Evolutionary conservation across 495 filamentous ascomycete genomes (phyloP).

Genomic region (Pseudotulostoma volvatum): DNA sequence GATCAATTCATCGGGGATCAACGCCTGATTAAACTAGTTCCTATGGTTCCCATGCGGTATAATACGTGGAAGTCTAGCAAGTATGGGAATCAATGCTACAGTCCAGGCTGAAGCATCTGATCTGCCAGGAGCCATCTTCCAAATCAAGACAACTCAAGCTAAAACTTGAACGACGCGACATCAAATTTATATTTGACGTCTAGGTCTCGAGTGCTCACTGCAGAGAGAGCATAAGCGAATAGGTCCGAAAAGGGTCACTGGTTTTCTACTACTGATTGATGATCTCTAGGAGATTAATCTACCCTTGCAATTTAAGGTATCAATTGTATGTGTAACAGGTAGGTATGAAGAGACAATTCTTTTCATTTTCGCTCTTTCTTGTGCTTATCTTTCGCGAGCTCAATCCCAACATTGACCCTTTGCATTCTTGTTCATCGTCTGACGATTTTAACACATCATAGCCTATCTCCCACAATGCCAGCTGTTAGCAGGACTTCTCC

Average conservation of each 20-base stretch:
- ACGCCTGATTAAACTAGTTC: slow-evolving; percentile 38
- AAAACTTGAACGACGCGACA: slow-evolving; percentile 41
- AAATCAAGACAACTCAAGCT: slow-evolving; percentile 69
- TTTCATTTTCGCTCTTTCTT: too few species aligned
- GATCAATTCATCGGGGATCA: background rate
- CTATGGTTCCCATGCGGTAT: slow-evolving; percentile 91
- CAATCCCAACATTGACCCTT: too few species aligned
- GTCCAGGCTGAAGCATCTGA: slow-evolving; percentile 80
- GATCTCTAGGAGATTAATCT: too few species aligned
- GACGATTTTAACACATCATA: slow-evolving; percentile 21
- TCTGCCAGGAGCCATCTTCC: slow-evolving; percentile 79
- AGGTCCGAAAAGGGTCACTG: too few species aligned
- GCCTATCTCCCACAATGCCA: slow-evolving; percentile 29
- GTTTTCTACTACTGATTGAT: too few species aligned
- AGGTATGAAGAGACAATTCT: too few species aligned
- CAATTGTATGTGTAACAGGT: too few species aligned
- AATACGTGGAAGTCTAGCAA: slow-evolving; percentile 73
- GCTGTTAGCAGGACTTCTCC: slow-evolving; percentile 27
- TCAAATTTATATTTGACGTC: too few species aligned
- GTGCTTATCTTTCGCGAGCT: too few species aligned
- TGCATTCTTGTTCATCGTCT: slow-evolving; percentile 15
- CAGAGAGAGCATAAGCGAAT: too few species aligned
- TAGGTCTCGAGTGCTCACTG: background rate
- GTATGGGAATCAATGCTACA: slow-evolving; percentile 76
- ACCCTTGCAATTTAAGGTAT: too few species aligned